A percentile compares a stretch with the other conserved stretches of the same genome.
phyloP scores from a whole-genome alignment of 352 stramenopile species.

The Phytophthora citrophthora region DNA sequence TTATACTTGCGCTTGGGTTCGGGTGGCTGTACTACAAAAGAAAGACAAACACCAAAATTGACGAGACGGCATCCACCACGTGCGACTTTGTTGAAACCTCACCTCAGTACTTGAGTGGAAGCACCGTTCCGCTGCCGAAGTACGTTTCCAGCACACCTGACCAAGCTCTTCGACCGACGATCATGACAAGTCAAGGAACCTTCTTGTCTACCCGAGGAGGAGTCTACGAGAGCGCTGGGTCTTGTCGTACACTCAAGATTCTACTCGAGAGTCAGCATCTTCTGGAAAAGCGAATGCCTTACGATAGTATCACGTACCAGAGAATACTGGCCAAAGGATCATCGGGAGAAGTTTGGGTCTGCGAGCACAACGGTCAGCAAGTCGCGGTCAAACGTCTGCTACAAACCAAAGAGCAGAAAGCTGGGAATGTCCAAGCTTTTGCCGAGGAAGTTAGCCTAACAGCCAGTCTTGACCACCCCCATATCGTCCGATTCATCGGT shows the following conservation, averaged over 20 bases:
- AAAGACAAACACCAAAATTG: constrained; percentile 1
- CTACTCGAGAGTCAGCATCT: constrained; percentile 25
- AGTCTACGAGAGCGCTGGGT: constrained; percentile 29
- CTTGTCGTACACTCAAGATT: constrained; percentile 32
- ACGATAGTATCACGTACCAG: constrained; percentile 29
- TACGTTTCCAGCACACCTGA: constrained; percentile 4
- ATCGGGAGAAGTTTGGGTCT: constrained; percentile 50
- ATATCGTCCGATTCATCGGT: constrained; percentile 59
- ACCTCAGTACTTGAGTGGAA: constrained; percentile 31
- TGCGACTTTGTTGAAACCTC: constrained; percentile 14
- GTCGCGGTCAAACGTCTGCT: constrained; percentile 54
- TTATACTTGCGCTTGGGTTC: background rate
- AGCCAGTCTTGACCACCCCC: constrained; percentile 50
- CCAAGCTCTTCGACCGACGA: constrained; percentile 7
- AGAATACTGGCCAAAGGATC: constrained; percentile 33
- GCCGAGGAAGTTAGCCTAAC: constrained; percentile 51
- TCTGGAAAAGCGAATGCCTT: constrained; percentile 23
- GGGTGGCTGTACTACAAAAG: constrained; percentile 21
- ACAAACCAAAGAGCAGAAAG: constrained; percentile 36
- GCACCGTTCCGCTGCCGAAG: constrained; percentile 35
- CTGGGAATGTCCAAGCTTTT: constrained; percentile 37
- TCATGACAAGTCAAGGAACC: constrained; percentile 14
- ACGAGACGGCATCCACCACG: constrained; percentile 6
- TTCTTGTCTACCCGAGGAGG: constrained; percentile 9
- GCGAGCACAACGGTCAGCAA: constrained; percentile 28